phyloP scores from a whole-genome alignment of 2,329 filamentous ascomycete species.

The Fusarium oxysporum region DNA sequence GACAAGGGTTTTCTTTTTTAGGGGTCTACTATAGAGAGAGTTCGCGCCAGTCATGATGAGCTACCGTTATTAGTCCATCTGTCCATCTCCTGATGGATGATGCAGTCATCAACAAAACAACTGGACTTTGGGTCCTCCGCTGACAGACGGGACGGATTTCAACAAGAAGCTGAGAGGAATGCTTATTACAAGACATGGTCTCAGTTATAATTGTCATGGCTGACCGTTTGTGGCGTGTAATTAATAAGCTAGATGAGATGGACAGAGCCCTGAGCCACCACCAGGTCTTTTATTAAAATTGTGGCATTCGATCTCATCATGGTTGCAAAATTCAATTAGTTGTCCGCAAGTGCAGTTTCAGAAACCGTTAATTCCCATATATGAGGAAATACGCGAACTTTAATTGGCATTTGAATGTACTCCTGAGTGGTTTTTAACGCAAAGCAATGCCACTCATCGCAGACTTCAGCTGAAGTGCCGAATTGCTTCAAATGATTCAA shows the following conservation, averaged over 20 bases:
- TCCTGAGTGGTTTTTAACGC: background rate
- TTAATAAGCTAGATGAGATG: constrained; percentile 23
- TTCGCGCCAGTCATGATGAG: constrained; percentile 26
- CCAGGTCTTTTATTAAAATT: constrained; percentile 6
- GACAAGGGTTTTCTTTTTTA: constrained; percentile 34
- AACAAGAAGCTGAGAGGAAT: constrained; percentile 26
- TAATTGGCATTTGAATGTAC: constrained; percentile 5
- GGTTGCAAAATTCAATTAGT: constrained; percentile 23
- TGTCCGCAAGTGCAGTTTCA: constrained; percentile 33
- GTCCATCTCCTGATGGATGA: constrained; percentile 16
- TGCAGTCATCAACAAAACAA: constrained; percentile 30
- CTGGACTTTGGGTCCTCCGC: background rate
- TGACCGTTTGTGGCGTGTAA: constrained; percentile 32
- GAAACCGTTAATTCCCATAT: constrained; percentile 22
- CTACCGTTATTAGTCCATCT: background rate
- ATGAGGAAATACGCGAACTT: background rate
- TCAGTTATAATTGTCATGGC: constrained; percentile 11
- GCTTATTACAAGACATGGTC: constrained; percentile 6
- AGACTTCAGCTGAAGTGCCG: background rate
- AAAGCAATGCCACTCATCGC: background rate
- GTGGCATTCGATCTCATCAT: constrained; percentile 28
- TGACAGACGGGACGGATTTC: constrained; percentile 2
- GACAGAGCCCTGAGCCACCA: constrained; percentile 27
- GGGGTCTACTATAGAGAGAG: constrained; percentile 2
- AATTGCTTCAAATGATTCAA: background rate